Percentiles rank a stretch among this genome's conserved stretches.
Evolutionary conservation across 768 basidiomycete species (phyloP).

Genomic region (Crepidotus variabilis): DNA sequence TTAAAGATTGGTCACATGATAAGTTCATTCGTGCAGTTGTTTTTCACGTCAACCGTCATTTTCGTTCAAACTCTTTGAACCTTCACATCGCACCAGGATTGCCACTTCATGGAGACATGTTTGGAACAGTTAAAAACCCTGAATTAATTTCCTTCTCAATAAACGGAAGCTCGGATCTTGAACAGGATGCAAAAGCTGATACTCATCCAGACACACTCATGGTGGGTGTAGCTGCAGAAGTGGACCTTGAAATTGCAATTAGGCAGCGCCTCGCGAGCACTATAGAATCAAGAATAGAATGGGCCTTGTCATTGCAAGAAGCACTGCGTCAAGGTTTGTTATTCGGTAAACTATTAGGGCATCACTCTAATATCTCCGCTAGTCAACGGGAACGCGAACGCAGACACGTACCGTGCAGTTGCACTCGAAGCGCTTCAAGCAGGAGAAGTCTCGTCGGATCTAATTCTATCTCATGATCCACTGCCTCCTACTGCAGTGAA

Average conservation of each 20-base stretch:
- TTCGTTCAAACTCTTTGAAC: too few relatives aligned
- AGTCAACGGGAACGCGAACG: conserved; percentile 16
- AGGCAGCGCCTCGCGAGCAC: conserved; percentile 36
- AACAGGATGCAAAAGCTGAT: too few relatives aligned
- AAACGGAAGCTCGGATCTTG: too few relatives aligned
- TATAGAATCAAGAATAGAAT: conserved; percentile 42
- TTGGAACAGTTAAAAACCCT: too few relatives aligned
- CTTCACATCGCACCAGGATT: too few relatives aligned
- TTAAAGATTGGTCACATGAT: too few relatives aligned
- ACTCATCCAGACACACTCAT: conserved; percentile 6
- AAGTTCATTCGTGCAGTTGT: too few relatives aligned
- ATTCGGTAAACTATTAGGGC: not conserved
- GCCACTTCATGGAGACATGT: too few relatives aligned
- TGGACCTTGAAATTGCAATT: conserved; percentile 45
- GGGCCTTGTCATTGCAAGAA: conserved; percentile 42
- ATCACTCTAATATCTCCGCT: not conserved
- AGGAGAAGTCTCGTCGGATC: conserved; percentile 36
- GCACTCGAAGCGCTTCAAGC: conserved; percentile 38
- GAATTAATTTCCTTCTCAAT: too few relatives aligned
- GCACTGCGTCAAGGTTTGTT: conserved; percentile 24
- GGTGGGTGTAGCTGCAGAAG: conserved; percentile 29
- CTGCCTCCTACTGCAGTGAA: conserved; percentile 16
- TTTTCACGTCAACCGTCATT: too few relatives aligned
- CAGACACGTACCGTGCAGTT: conserved; percentile 30
- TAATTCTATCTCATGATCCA: conserved; percentile 32